phyloP scores from a whole-genome alignment of 176 grass and related monocot species.

The Eragrostis nindensis region DNA sequence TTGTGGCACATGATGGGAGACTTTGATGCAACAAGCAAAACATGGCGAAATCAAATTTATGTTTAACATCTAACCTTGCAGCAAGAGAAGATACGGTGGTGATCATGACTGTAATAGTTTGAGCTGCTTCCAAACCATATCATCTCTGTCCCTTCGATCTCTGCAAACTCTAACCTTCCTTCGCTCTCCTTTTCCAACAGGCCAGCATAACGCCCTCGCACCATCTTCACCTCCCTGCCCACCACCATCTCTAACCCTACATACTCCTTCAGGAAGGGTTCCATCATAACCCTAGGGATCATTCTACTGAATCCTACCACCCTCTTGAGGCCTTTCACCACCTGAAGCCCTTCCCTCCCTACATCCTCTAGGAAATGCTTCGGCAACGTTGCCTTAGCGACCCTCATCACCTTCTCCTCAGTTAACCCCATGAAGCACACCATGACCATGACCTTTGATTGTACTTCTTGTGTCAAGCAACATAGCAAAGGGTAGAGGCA shows the following conservation, averaged over 20 bases:
- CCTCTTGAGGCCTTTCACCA: slow-evolving; percentile 32
- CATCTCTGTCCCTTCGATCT: slow-evolving; percentile 28
- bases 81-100: slow-evolving; percentile 51
- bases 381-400: slow-evolving; percentile 61
- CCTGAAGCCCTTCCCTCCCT: slow-evolving; percentile 67
- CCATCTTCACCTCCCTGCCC: slow-evolving; percentile 69
- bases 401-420: slow-evolving; percentile 49
- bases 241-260: slow-evolving; percentile 58
- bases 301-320: slow-evolving; percentile 52
- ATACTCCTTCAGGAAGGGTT: slow-evolving; percentile 70
- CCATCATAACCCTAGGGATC: slow-evolving; percentile 74
- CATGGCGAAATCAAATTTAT: slow-evolving; percentile 26
- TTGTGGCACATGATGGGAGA: not conserved
- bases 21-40: not conserved
- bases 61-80: slow-evolving; percentile 62
- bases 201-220: slow-evolving; percentile 68
- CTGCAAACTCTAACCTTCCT: slow-evolving; percentile 1
- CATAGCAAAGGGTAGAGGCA: slow-evolving; percentile 57
- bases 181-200: slow-evolving; percentile 43
- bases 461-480: slow-evolving; percentile 49
- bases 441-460: slow-evolving; percentile 59
- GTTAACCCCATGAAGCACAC: slow-evolving; percentile 66
- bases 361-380: slow-evolving; percentile 83
- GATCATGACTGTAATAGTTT: slow-evolving; percentile 19
- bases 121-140: slow-evolving; percentile 68